Percentiles rank a stretch among this genome's conserved stretches.
These are phyloP conservation scores for Heterobasidion parviporum DNA, from an alignment of 1,284 basidiomycete genomes.

Conservation along the genomic window DNA sequence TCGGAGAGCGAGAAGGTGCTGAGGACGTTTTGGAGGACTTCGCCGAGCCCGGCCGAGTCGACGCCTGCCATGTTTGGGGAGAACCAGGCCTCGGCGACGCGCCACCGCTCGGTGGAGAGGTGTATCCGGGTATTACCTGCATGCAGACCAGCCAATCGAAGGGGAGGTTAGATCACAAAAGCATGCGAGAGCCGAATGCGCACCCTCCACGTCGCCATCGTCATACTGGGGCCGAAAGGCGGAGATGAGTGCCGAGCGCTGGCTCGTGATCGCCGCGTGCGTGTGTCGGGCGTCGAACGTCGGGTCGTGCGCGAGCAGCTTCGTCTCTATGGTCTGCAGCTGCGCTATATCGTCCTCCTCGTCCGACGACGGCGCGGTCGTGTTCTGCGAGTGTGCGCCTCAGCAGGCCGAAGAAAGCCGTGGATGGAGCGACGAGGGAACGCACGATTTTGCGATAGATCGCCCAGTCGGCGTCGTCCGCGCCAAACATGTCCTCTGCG, in stretches of 20 bases:
- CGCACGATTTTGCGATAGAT: conserved; percentile 93
- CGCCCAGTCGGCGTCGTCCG: conserved; percentile 94
- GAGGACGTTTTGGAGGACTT: conserved; percentile 83
- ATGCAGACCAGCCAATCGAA: background rate
- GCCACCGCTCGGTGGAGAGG: conserved; percentile 88
- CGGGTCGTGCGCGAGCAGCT: conserved; percentile 80
- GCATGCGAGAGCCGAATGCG: background rate
- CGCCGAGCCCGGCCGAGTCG: conserved; percentile 90
- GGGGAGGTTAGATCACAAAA: background rate
- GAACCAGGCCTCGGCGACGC: conserved; percentile 92
- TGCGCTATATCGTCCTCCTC: conserved; percentile 87
- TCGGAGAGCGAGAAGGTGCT: conserved; percentile 70
- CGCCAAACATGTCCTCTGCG: conserved; percentile 89
- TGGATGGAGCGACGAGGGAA: background rate
- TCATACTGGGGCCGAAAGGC: conserved; percentile 13
- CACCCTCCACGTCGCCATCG: conserved; percentile 12
- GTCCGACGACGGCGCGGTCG: conserved; percentile 83
- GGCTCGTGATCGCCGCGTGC: conserved; percentile 11
- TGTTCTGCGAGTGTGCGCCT: conserved; percentile 43
- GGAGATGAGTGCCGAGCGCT: conserved; percentile 12
- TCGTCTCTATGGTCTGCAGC: conserved; percentile 72
- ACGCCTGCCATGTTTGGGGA: conserved; percentile 90
- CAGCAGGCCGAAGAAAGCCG: background rate
- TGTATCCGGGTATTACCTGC: conserved; percentile 61
- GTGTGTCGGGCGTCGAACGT: conserved; percentile 29